These are phyloP conservation scores for Didymosphaeria variabile DNA, from an alignment of 2,329 filamentous ascomycete genomes.

Conservation along the genomic window DNA sequence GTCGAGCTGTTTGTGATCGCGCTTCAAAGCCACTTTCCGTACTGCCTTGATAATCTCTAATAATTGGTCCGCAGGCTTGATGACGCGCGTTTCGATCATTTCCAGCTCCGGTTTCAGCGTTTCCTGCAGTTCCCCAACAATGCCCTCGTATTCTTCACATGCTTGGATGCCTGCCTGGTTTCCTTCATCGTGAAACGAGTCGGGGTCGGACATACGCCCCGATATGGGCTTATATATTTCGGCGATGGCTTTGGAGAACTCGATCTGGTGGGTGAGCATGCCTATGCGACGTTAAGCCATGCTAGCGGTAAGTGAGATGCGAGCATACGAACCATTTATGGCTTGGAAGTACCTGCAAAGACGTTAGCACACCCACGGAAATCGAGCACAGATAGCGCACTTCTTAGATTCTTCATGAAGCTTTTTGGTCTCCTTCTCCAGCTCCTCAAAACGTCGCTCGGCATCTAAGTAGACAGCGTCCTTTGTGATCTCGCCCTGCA, in stretches of 20 bases:
- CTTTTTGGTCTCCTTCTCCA: slow-evolving; percentile 95
- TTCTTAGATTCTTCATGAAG: slow-evolving; percentile 97
- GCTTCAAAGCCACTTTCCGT: slow-evolving; percentile 85
- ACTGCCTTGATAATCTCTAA: slow-evolving; percentile 95
- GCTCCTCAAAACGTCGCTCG: slow-evolving; percentile 90
- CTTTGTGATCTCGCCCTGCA: slow-evolving; percentile 85
- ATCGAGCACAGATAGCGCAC: slow-evolving; percentile 41
- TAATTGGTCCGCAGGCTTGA: slow-evolving; percentile 91
- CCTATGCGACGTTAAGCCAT: slow-evolving; percentile 55
- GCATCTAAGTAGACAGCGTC: slow-evolving; percentile 95
- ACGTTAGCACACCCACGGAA: slow-evolving; percentile 29
- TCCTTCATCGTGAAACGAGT: slow-evolving; percentile 80
- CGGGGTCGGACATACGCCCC: slow-evolving; percentile 91
- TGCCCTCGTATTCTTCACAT: slow-evolving; percentile 93
- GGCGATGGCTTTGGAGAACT: slow-evolving; percentile 94
- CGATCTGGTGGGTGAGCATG: slow-evolving; percentile 97
- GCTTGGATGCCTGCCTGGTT: slow-evolving; percentile 93
- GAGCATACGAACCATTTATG: slow-evolving; percentile 75
- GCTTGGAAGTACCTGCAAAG: slow-evolving; percentile 80
- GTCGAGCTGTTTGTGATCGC: slow-evolving; percentile 97
- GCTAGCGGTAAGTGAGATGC: not conserved
- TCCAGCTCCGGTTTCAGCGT: slow-evolving; percentile 91
- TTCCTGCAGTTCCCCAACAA: slow-evolving; percentile 89
- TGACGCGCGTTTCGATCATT: slow-evolving; percentile 93
- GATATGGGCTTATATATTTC: slow-evolving; percentile 99